Evolutionary conservation across 441 rosid species (phyloP).

Genomic region (Hura crepitans): DNA sequence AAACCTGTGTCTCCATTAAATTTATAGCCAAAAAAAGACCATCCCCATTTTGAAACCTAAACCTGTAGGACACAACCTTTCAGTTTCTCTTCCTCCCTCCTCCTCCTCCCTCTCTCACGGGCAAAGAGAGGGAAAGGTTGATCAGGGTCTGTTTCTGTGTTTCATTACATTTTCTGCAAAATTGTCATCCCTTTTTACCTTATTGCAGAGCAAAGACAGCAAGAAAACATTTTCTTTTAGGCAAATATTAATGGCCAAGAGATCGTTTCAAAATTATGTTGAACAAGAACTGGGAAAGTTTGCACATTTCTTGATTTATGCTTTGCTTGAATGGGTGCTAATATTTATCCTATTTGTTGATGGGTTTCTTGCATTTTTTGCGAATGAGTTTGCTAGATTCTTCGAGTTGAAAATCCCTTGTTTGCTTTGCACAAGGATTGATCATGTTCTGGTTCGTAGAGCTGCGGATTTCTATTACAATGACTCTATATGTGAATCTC

Average conservation of each 20-base stretch:
- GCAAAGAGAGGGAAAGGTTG: constrained; percentile 33
- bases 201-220: background rate
- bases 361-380: constrained; percentile 63
- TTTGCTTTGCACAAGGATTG: constrained; percentile 84
- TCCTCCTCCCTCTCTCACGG: constrained; percentile 17
- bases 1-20: constrained; percentile 26
- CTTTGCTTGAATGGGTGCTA: constrained; percentile 77
- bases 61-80: constrained; percentile 19
- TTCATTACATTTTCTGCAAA: constrained; percentile 29
- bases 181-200: background rate
- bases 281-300: constrained; percentile 69
- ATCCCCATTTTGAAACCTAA: constrained; percentile 33
- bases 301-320: constrained; percentile 58
- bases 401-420: constrained; percentile 79
- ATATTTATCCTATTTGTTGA: constrained; percentile 67
- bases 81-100: constrained; percentile 19
- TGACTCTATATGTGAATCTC: constrained; percentile 68
- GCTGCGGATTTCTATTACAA: constrained; percentile 70
- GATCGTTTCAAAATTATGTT: constrained; percentile 58
- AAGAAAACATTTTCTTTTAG: constrained; percentile 15
- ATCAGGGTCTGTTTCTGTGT: constrained; percentile 44
- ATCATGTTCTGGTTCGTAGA: constrained; percentile 56
- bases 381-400: constrained; percentile 64
- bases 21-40: constrained; percentile 32
- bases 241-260: constrained; percentile 36